A percentile compares a stretch with the other conserved stretches of the same genome.
Conservation (phyloP, 2,329 filamentous ascomycete genomes). For the Trematosphaeria pertusa region DNA sequence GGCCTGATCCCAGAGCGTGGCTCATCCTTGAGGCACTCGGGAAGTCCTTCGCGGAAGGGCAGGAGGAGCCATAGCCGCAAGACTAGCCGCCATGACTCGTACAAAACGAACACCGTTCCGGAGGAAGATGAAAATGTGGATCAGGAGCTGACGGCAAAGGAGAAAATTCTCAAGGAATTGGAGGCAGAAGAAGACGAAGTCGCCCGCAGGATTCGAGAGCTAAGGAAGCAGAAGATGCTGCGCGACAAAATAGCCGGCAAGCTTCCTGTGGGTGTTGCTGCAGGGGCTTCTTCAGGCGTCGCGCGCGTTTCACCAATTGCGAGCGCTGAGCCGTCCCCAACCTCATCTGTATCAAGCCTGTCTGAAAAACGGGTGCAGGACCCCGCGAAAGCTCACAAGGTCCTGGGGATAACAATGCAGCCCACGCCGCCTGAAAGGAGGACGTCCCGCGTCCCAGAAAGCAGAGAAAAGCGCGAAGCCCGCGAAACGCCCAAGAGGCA, state of each 20-base stretch:
- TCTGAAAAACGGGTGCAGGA: conserved; percentile 38
- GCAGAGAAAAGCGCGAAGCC: conserved; percentile 21
- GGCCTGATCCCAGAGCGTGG: conserved; percentile 42
- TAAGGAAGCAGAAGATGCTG: conserved; percentile 64
- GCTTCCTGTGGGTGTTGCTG: conserved; percentile 43
- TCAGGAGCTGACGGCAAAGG: conserved; percentile 29
- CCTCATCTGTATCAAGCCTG: conserved; percentile 41
- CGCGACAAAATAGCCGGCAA: conserved; percentile 54
- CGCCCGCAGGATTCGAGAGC: conserved; percentile 63
- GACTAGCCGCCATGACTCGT: conserved; percentile 32
- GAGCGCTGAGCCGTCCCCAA: conserved; percentile 39
- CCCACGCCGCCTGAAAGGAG: conserved; percentile 27
- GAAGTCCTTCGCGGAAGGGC: conserved; percentile 41
- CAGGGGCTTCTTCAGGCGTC: conserved; percentile 49
- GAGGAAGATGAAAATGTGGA: conserved; percentile 36
- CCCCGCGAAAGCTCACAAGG: conserved; percentile 50
- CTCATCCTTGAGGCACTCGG: conserved; percentile 43
- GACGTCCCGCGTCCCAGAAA: conserved; percentile 19
- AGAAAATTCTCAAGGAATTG: conserved; percentile 41
- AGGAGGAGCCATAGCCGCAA: conserved; percentile 33
- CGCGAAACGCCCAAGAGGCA: conserved; percentile 18
- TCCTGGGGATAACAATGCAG: conserved; percentile 46
- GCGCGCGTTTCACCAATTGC: conserved; percentile 42
- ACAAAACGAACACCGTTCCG: conserved; percentile 33
- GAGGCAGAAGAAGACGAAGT: conserved; percentile 61